Evolutionary conservation across 2,329 filamentous ascomycete species (phyloP), one percentile per base, ranked within the genome.

Genomic region (Neonectria ditissima): DNA sequence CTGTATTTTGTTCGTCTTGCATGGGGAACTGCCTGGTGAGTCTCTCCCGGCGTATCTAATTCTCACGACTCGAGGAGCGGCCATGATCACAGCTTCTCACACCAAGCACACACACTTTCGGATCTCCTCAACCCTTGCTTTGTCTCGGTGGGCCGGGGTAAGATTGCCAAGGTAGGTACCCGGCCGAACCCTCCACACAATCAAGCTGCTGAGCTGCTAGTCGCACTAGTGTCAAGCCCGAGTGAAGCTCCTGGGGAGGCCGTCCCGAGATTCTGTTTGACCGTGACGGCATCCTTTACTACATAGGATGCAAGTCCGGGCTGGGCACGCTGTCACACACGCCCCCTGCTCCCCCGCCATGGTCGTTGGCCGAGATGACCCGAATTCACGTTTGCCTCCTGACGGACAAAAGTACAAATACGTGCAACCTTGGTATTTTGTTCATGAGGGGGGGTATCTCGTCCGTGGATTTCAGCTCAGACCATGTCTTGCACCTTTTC

Each of bases 121-220:
- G 50, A 59, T 55, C 55, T 41, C 50, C 45, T 61, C 59, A 45
- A 59, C 68, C 69, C 67, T 71, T 66, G 59, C 67, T 60, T 56
- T 70, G 70, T 53, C 37, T 13, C 56, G 59, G 70, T 57, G 64
- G 62, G 63, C 51, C 60, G 64, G 63, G 48, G 56, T 68, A 60
- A 62, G 61, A 62, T 69, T 68, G 39, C 62, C 71, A 67, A 65
- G 70, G 69, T 62, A 67, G 64, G 69, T 72, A 69, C 71, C 70
- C 68, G 67, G 48, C 62, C 65, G 53, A 62, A 54, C 59, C 68
- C 63, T 69, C 70, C 70, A 73, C 70, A 70, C 65, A 55, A 61
- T 60, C 63, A 60, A 64, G 65, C 45, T 66, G 62, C 45, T 65
- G 65, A 69, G 62, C 30, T 70, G 63, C 55, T 73, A 67, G 67